Percentiles rank a stretch among this genome's conserved stretches.
phyloP scores from a whole-genome alignment of 2,329 filamentous ascomycete species.

The Elsinoe ampelina region DNA sequence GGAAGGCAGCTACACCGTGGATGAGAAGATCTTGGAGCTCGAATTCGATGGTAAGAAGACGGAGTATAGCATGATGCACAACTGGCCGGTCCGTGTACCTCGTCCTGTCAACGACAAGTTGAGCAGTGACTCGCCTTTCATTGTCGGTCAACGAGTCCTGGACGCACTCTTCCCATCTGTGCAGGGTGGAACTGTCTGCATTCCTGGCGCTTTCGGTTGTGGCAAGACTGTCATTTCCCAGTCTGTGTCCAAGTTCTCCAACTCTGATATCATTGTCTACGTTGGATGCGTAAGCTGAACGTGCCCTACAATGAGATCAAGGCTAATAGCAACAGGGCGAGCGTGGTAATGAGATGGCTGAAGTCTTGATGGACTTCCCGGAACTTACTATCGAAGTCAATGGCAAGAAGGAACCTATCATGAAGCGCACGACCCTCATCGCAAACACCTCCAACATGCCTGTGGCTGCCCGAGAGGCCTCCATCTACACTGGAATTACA shows the following conservation, averaged over 20 bases:
- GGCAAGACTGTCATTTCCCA: constrained; percentile 99
- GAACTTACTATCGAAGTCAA: constrained; percentile 93
- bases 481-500: constrained; percentile 95
- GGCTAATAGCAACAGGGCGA: constrained; percentile 48
- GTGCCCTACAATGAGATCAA: constrained; percentile 19
- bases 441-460: constrained; percentile 99
- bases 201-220: constrained; percentile 95
- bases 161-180: constrained; percentile 95
- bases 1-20: constrained; percentile 89
- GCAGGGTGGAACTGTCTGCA: constrained; percentile 94
- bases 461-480: constrained; percentile 93
- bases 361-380: constrained; percentile 99
- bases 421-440: constrained; percentile 98
- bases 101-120: constrained; percentile 88
- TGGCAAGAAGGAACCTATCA: constrained; percentile 93
- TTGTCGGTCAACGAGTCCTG: constrained; percentile 93
- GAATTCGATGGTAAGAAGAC: constrained; percentile 96
- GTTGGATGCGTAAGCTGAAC: constrained; percentile 53
- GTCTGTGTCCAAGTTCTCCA: constrained; percentile 98
- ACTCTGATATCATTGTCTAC: constrained; percentile 98
- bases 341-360: constrained; percentile 98
- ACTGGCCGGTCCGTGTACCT: constrained; percentile 94
- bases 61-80: constrained; percentile 96
- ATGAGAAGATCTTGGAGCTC: constrained; percentile 85
- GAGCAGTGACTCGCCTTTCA: constrained; percentile 78